A percentile compares a stretch with the other conserved stretches of the same genome.
Evolutionary conservation across 2,329 filamentous ascomycete genomes (phyloP).

Genomic region (Davidsoniella eucalypti): DNA sequence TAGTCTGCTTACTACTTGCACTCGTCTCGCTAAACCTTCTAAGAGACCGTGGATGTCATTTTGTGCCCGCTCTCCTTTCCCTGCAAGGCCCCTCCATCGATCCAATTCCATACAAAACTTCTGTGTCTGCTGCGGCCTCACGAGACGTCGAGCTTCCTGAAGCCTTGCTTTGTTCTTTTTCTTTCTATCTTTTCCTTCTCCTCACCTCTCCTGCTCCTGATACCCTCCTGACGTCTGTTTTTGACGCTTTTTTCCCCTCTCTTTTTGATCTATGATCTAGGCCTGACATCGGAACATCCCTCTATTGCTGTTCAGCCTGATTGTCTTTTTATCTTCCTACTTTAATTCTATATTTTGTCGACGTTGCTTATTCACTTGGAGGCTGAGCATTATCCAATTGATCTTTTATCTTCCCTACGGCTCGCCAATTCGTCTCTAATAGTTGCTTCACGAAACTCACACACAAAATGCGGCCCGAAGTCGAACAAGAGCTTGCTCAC

Average conservation of each 20-base stretch:
- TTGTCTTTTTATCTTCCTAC: neutral
- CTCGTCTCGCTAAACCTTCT: neutral
- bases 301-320: neutral
- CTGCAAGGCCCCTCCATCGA: neutral
- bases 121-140: conserved; percentile 5
- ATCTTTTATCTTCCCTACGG: conserved; percentile 4
- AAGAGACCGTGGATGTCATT: neutral
- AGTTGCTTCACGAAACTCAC: conserved; percentile 2
- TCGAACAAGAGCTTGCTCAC: conserved; percentile 98
- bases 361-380: neutral
- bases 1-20: neutral
- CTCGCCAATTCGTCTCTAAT: neutral
- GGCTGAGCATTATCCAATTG: neutral
- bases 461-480: conserved; percentile 78
- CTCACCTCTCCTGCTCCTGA: conserved; percentile 2
- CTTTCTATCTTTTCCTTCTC: conserved; percentile 3
- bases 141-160: conserved; percentile 4
- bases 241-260: conserved; percentile 5
- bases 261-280: neutral
- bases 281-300: too few species aligned
- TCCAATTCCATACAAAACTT: conserved; percentile 11
- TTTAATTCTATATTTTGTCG: conserved; percentile 1
- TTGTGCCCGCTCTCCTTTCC: conserved; percentile 5
- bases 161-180: conserved; percentile 5
- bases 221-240: conserved; percentile 9